Evolutionary conservation across 495 filamentous ascomycete species (phyloP).

Genomic region (Podospora appendiculata): DNA sequence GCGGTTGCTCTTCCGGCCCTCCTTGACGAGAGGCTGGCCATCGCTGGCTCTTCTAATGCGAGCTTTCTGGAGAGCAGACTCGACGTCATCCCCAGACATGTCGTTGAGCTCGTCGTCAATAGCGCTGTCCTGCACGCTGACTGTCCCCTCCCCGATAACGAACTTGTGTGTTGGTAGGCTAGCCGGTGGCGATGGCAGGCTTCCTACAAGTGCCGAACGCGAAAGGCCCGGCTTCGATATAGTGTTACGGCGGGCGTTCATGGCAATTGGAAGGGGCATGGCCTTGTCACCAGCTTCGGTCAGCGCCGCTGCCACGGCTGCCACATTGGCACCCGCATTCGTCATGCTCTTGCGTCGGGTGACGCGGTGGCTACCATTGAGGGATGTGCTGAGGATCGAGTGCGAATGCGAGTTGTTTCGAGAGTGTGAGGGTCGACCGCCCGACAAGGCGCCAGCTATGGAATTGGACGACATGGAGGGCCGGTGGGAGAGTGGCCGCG

Average conservation of each 20-base stretch:
- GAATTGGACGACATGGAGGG: slow-evolving; percentile 36
- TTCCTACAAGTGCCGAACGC: slow-evolving; percentile 40
- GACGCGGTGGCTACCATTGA: slow-evolving; percentile 76
- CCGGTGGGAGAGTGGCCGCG: slow-evolving; percentile 43
- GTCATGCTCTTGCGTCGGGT: slow-evolving; percentile 92
- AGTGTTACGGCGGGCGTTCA: slow-evolving; percentile 41
- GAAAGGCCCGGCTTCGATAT: slow-evolving; percentile 38
- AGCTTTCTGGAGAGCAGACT: slow-evolving; percentile 54
- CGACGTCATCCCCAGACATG: slow-evolving; percentile 49
- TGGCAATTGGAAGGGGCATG: slow-evolving; percentile 42
- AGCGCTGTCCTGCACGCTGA: slow-evolving; percentile 44
- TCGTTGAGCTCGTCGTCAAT: slow-evolving; percentile 52
- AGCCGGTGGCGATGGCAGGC: slow-evolving; percentile 49
- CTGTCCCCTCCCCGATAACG: slow-evolving; percentile 27
- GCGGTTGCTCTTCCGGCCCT: slow-evolving; percentile 64
- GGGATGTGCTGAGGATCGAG: slow-evolving; percentile 58
- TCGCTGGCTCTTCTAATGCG: slow-evolving; percentile 79
- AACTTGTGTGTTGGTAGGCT: slow-evolving; percentile 38
- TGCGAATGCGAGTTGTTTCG: slow-evolving; percentile 82
- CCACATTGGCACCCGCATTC: slow-evolving; percentile 59
- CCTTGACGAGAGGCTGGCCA: slow-evolving; percentile 71
- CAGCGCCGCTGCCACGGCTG: slow-evolving; percentile 62
- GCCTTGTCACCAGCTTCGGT: slow-evolving; percentile 53
- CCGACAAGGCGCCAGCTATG: slow-evolving; percentile 28
- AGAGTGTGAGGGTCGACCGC: slow-evolving; percentile 46